A percentile compares a stretch with the other conserved stretches of the same genome.
Conservation (phyloP, 1,139 yeast species). For the Yueomyces sp. region DNA sequence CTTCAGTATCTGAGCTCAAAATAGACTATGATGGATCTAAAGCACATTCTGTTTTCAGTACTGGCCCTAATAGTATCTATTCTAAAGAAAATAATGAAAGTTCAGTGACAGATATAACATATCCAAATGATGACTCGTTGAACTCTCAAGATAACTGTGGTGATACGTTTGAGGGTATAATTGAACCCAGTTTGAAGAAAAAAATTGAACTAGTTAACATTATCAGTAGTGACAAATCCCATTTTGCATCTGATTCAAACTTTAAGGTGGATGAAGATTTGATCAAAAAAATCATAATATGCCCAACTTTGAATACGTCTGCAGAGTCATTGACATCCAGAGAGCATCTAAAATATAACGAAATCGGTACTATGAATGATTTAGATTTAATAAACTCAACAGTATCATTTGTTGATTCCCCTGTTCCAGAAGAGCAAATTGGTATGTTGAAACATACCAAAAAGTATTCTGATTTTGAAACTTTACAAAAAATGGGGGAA, state of each 20-base stretch:
- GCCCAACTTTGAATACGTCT: slow-evolving; percentile 6
- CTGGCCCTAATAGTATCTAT: not conserved
- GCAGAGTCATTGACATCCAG: not conserved
- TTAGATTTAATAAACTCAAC: not conserved
- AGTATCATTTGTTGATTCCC: not conserved
- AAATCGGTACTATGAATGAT: not conserved
- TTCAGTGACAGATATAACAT: not conserved
- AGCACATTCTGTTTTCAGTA: not conserved
- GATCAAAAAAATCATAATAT: slow-evolving; percentile 14
- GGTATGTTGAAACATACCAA: slow-evolving; percentile 54
- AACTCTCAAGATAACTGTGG: not conserved
- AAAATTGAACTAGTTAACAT: slow-evolving; percentile 16
- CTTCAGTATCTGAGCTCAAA: slow-evolving; percentile 11
- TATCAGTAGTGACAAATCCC: slow-evolving; percentile 17
- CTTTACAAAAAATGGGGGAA: slow-evolving; percentile 75
- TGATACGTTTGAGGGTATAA: not conserved
- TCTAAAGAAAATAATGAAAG: not conserved
- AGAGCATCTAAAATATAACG: not conserved
- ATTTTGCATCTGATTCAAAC: slow-evolving; percentile 20
- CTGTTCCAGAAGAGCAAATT: slow-evolving; percentile 20
- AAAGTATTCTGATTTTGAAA: slow-evolving; percentile 55
- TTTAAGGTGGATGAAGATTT: slow-evolving; percentile 19
- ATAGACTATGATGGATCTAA: not conserved
- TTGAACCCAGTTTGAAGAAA: slow-evolving; percentile 11
- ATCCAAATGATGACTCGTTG: not conserved